phyloP scores from a whole-genome alignment of 2,329 filamentous ascomycete genomes.

The Trichothecium sympodiale region DNA sequence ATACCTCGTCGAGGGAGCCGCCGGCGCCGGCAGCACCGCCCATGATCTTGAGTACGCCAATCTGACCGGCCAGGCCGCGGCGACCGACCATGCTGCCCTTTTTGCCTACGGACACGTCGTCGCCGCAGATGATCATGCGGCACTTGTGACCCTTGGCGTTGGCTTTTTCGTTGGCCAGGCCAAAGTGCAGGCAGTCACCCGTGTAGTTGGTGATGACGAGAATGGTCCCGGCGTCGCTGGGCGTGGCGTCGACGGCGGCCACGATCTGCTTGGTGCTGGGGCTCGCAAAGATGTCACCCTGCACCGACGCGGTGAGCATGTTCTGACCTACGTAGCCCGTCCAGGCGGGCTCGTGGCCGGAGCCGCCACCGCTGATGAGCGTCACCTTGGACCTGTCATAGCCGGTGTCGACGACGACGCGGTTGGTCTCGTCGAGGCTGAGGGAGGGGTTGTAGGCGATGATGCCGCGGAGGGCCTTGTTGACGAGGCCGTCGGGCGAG shows the following conservation, averaged over 20 bases:
- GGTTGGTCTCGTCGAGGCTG: slow-evolving; percentile 36
- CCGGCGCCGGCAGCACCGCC: slow-evolving; percentile 37
- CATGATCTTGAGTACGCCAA: slow-evolving; percentile 47
- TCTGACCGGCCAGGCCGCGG: slow-evolving; percentile 49
- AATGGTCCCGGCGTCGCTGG: slow-evolving; percentile 43
- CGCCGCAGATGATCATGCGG: slow-evolving; percentile 49
- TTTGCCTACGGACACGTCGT: slow-evolving; percentile 53
- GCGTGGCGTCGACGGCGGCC: slow-evolving; percentile 43
- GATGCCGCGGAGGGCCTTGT: slow-evolving; percentile 38
- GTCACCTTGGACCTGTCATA: slow-evolving; percentile 33
- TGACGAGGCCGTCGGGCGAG: slow-evolving; percentile 40
- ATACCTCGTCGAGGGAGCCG: slow-evolving; percentile 36
- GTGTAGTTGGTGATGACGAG: slow-evolving; percentile 56
- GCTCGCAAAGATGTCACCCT: slow-evolving; percentile 52
- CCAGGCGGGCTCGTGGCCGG: slow-evolving; percentile 52
- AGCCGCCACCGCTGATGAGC: slow-evolving; percentile 44
- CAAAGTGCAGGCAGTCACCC: slow-evolving; percentile 52
- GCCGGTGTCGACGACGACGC: slow-evolving; percentile 37
- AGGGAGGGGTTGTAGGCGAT: slow-evolving; percentile 42
- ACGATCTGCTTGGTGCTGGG: slow-evolving; percentile 53
- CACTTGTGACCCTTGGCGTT: slow-evolving; percentile 41
- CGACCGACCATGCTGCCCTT: slow-evolving; percentile 47
- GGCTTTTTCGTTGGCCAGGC: slow-evolving; percentile 47
- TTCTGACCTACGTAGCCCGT: slow-evolving; percentile 52
- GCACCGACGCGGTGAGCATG: slow-evolving; percentile 49